Conservation (phyloP, 2,329 filamentous ascomycete species). For the Xylaria sp. region DNA sequence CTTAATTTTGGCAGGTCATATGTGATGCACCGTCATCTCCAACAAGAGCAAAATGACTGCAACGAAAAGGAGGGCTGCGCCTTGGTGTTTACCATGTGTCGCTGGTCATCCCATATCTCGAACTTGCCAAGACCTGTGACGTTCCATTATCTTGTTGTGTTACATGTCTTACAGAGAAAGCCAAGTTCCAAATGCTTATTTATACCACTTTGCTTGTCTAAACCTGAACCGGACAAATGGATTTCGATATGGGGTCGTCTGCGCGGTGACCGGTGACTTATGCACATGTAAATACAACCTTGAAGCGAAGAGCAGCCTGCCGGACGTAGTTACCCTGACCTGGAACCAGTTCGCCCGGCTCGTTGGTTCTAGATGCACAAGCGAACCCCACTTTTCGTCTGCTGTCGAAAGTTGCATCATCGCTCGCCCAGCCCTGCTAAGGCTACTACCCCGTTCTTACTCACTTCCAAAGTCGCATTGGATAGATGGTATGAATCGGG, state of each 20-base stretch:
- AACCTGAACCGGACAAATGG: constrained; percentile 23
- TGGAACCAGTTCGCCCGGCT: constrained; percentile 12
- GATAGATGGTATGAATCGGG: background rate
- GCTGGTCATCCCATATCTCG: constrained; percentile 2
- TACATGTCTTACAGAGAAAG: constrained; percentile 1
- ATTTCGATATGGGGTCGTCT: constrained; percentile 8
- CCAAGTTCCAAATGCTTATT: too few relatives aligned
- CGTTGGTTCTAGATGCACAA: background rate
- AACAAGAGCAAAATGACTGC: background rate
- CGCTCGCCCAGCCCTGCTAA: background rate
- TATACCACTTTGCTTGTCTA: background rate
- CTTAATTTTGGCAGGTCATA: constrained; percentile 1
- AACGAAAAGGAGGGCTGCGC: background rate
- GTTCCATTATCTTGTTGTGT: constrained; percentile 10
- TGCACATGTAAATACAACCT: background rate
- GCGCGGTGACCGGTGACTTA: background rate
- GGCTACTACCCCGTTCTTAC: background rate
- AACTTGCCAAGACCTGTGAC: constrained; percentile 26
- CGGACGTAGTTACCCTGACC: background rate
- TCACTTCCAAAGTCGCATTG: background rate
- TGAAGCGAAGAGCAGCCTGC: too few relatives aligned
- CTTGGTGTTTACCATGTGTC: constrained; percentile 6
- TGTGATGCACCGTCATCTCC: constrained; percentile 1
- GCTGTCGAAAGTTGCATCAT: constrained; percentile 13
- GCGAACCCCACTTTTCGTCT: constrained; percentile 4